Base-by-base conservation (phyloP, 1,284 basidiomycete genomes). In the Erythrobasidium hasegawianum region DNA sequence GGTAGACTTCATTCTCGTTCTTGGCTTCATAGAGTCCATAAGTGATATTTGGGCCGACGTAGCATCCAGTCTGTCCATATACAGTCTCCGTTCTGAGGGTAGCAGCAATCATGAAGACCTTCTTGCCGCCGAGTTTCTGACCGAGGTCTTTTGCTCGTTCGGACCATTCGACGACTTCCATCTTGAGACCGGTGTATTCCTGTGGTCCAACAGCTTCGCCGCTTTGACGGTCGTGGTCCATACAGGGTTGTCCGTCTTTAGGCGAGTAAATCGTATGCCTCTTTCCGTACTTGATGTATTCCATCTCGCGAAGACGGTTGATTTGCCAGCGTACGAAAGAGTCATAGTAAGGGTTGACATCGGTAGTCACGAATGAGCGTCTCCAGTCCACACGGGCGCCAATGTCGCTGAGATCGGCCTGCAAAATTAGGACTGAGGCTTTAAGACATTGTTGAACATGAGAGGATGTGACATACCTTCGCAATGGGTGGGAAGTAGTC, bases 31-130 rank as follows among this genome's bases (percentile, higher is more conserved):
- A 98, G 26, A 97, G 80, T 57, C 93, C 94, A 76, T 99, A 98
- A 72, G 91, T 91, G 80, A 98, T 87, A 55, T 81, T 79, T 0
- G 91, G 87, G 41, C 94, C 91, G 59, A 99, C 93, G 78, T 91
- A 99, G 79, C 93, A 96, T 78, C 98, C 97, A 10, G 95, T 98
- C 80, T 98, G 95, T 43, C 95, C 96, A 77, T 96, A 92, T 95
- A 97, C 96, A 0, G 96, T 99, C 80, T 99, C 96, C 0, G 96
- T 93, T 54, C 96, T 85, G 67, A 99, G 82, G 2, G 96, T 98
- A 13, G 95, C 96, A 54, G 96, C 93, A 26, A 97, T 90, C 76
- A 99, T 81, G 80, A 83, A 96, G 2, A 96, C 88, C 73, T 88
- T 90, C 72, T 90, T 86, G 33, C 86, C 87, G 27, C 84, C 85